Conservation (phyloP, 805 yeast species). For the Candida corydali region DNA sequence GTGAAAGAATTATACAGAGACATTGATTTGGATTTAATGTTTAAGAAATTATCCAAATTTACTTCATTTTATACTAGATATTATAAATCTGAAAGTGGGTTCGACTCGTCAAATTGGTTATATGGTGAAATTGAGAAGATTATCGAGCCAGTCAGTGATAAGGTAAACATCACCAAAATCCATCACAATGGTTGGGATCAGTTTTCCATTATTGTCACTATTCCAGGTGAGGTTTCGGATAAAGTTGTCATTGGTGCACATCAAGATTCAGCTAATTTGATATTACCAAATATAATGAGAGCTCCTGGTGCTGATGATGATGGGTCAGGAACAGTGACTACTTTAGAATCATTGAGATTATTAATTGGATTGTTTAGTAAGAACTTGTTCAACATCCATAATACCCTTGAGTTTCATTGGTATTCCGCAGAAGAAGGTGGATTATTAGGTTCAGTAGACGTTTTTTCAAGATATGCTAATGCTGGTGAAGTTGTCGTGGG, state of each 20-base stretch:
- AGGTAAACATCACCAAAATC: conserved; percentile 43
- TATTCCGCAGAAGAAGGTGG: conserved; percentile 97
- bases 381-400: conserved; percentile 49
- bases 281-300: conserved; percentile 61
- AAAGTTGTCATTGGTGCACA: conserved; percentile 83
- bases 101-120: conserved; percentile 70
- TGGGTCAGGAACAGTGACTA: conserved; percentile 82
- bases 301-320: conserved; percentile 98
- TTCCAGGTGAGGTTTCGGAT: conserved; percentile 48
- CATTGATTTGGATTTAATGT: conserved; percentile 47
- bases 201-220: conserved; percentile 64
- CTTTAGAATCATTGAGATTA: conserved; percentile 69
- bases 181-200: conserved; percentile 74
- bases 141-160: conserved; percentile 18
- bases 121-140: conserved; percentile 44
- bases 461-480: conserved; percentile 54
- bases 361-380: conserved; percentile 35
- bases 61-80: conserved; percentile 73
- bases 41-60: conserved; percentile 54
- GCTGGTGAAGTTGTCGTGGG: conserved; percentile 57
- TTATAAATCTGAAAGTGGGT: conserved; percentile 69
- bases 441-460: conserved; percentile 76
- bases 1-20: conserved; percentile 39
- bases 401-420: conserved; percentile 88
- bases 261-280: conserved; percentile 75